Evolutionary conservation across 176 grass and related monocot genomes (phyloP), one percentile per base, ranked within the genome.

Genomic region (Oryza coarctata): DNA sequence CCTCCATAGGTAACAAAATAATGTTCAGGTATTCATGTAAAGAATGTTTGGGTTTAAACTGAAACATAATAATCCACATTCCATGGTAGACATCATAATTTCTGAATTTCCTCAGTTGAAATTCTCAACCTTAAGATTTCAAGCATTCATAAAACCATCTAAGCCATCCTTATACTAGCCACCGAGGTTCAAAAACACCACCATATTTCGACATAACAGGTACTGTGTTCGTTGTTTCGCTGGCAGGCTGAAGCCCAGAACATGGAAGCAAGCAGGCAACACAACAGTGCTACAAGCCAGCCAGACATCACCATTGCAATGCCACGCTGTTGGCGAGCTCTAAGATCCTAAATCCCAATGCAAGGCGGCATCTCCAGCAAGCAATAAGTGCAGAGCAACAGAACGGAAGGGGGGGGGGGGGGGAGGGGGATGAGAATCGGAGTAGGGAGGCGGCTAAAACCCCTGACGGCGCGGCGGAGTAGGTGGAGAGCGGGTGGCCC

Each of bases 401-500:
- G n/a, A 40, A 31, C 12, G 22, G 31, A 67, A 60, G 4, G 7
- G 31, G 63, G 31, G 63, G 41, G n/a, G n/a, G n/a, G n/a, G n/a
- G n/a, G n/a, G n/a, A n/a, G n/a, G n/a, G 0, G 40, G 12, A 27
- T 1, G 3, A 31, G 38, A 15, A 18, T 33, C 2, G 2, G 58
- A 36, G 50, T 32, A 6, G 40, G 52, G 38, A 38, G 28, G 32
- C 9, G 71, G 45, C 8, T 79, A 34, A 8, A 73, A 79, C 84
- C 84, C 47, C 88, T 0, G 61, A 49, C 47, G 68, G 80, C 79
- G 80, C 67, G 30, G 88, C 44, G 50, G 74, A 79, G 84, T 31
- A 83, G 74, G 80, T 74, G 12, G 68, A 29, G 63, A 86, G 84
- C 68, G 69, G 75, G 80, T 70, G 66, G 23, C 84, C 88, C 79